phyloP scores from a whole-genome alignment of 2,329 filamentous ascomycete species.

The Aureobasidium sp. region DNA sequence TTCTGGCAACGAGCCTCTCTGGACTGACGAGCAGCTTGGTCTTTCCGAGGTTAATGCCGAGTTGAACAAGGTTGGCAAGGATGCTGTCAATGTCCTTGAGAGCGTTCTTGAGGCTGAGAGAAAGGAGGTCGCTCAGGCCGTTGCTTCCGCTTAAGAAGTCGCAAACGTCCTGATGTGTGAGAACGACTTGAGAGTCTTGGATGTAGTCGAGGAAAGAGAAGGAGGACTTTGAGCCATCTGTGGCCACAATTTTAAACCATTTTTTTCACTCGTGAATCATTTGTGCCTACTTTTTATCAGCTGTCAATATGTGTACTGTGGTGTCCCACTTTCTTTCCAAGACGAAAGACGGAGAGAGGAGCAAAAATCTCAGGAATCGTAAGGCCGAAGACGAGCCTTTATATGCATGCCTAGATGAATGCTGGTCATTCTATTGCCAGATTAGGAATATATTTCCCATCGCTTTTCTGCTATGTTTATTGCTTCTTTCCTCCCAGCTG shows the following conservation, averaged over 20 bases:
- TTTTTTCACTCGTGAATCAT: not conserved
- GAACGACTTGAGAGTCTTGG: not conserved
- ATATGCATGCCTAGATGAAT: not conserved
- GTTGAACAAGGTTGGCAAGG: slow-evolving; percentile 43
- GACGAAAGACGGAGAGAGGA: not conserved
- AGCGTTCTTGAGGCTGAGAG: slow-evolving; percentile 41
- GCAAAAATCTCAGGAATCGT: not conserved
- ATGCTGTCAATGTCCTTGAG: slow-evolving; percentile 41
- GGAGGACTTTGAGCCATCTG: not conserved
- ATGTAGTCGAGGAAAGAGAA: not conserved
- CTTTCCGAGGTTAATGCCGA: slow-evolving; percentile 60
- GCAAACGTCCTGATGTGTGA: not conserved
- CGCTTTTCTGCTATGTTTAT: not conserved
- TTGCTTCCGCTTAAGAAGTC: slow-evolving; percentile 24
- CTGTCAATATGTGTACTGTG: not conserved
- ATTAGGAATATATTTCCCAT: not conserved
- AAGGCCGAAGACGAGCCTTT: not conserved
- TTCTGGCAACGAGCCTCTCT: slow-evolving; percentile 62
- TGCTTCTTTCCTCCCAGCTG: not conserved
- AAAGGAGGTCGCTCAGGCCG: slow-evolving; percentile 35
- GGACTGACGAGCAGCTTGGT: slow-evolving; percentile 84
- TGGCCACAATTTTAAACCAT: not conserved
- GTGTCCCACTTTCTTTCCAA: too few species aligned
- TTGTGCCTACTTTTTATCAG: not conserved
- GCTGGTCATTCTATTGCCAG: not conserved